Evolutionary conservation across 768 basidiomycete genomes (phyloP), one percentile per base, ranked within the genome.

Genomic region (Rhizopogon vinicolor): DNA sequence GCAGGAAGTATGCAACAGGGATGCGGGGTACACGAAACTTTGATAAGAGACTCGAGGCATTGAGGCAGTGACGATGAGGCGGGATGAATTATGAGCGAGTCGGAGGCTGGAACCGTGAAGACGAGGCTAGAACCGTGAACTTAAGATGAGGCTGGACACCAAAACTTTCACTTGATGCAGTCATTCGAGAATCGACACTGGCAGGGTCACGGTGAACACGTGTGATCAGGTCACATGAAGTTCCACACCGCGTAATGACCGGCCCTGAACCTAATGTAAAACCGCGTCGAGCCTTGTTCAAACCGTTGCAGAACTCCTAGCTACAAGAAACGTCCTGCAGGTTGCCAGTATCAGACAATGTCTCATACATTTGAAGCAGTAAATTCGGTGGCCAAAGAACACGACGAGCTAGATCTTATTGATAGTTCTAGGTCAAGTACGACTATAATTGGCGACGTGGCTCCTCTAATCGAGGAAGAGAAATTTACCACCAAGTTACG

Each of bases 391-490:
- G 48, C 35, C 9, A 14, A 19, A 25, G 22, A 58, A 31, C 25
- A 57, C n/a, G 70, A 71, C 18, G 68, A 71, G 8, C 55, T 69
- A 5, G 68, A 71, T 35, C 46, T 72, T 9, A 68, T 72, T 2
- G 59, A 58, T 45, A 28, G 48, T 28, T 70, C 61, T 48, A 51
- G 44, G 50, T 58, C 68, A 31, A 66, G 68, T 49, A 63, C 68
- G 3, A 69, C 68, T 41, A 37, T 71, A 45, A 58, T 63, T 12
- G 68, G 60, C 8, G 68, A 71, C 49, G 62, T 53, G 50, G 62
- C 70, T 1, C 68, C 69, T 2, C 61, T 61, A 31, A 18, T 41
- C 16, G 37, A 37, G n/a, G 50, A 8, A 42, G 41, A 40, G 6
- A 18, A 58, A 55, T 9, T 19, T 41, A 37, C 50, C 54, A n/a